Percentiles rank a stretch among this genome's conserved stretches.
Conservation (phyloP, 2,329 filamentous ascomycete genomes). For the Botrytis fragariae region DNA sequence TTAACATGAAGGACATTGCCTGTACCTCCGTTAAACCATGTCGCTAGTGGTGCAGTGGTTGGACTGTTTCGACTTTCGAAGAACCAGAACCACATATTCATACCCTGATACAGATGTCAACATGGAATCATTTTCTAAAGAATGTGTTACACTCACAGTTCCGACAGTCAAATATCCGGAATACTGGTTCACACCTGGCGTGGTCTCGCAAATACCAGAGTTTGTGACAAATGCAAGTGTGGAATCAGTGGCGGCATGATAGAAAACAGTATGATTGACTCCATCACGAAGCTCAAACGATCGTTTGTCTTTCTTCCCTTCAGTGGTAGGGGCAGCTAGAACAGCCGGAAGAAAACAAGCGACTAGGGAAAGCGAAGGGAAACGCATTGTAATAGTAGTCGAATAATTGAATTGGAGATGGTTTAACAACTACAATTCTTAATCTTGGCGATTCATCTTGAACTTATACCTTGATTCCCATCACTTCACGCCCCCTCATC, state of each 20-base stretch:
- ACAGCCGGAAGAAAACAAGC: conserved; percentile 24
- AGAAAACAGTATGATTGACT: conserved; percentile 46
- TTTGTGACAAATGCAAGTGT: conserved; percentile 50
- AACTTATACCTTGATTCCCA: not conserved
- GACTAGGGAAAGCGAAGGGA: conserved; percentile 17
- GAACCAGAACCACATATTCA: conserved; percentile 47
- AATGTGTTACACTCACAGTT: conserved; percentile 17
- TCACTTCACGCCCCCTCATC: not conserved
- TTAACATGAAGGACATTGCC: not conserved
- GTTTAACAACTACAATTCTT: not conserved
- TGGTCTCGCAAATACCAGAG: conserved; percentile 52
- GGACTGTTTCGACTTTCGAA: conserved; percentile 56
- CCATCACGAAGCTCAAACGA: conserved; percentile 40
- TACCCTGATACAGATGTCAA: conserved; percentile 22
- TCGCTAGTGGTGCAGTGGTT: conserved; percentile 43
- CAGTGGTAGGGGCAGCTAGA: conserved; percentile 21
- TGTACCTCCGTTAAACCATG: conserved; percentile 46
- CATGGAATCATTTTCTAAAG: conserved; percentile 34
- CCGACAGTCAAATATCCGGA: conserved; percentile 52
- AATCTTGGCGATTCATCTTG: not conserved
- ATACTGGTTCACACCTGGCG: conserved; percentile 49
- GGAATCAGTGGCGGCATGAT: conserved; percentile 47
- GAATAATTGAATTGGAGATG: not conserved
- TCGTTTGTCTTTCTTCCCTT: conserved; percentile 33
- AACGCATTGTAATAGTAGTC: conserved; percentile 23